Evolutionary conservation across 768 basidiomycete species (phyloP).

Genomic region (Pleurotus pulmonarius): DNA sequence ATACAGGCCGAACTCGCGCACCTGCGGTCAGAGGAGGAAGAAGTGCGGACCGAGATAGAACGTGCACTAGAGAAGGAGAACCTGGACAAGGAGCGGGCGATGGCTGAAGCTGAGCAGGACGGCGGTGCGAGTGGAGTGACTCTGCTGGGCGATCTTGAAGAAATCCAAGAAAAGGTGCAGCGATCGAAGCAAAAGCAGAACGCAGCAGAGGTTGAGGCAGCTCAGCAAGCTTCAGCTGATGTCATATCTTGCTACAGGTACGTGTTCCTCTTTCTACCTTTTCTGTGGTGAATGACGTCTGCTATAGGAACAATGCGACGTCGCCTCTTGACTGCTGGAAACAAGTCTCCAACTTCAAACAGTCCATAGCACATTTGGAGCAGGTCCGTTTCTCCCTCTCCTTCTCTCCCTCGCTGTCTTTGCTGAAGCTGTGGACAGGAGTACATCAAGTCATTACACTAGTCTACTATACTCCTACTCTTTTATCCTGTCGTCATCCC

Average conservation of each 20-base stretch:
- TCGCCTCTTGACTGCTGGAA: slow-evolving; percentile 72
- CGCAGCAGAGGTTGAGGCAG: slow-evolving; percentile 49
- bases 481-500: no score
- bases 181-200: slow-evolving; percentile 57
- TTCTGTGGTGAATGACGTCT: neutral
- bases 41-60: slow-evolving; percentile 71
- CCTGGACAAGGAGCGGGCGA: slow-evolving; percentile 65
- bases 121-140: slow-evolving; percentile 50
- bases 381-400: slow-evolving; percentile 40
- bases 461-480: no score
- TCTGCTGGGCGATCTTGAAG: slow-evolving; percentile 72
- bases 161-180: slow-evolving; percentile 70
- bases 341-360: slow-evolving; percentile 68
- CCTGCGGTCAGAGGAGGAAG: slow-evolving; percentile 66
- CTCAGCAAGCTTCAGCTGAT: slow-evolving; percentile 53
- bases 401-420: slow-evolving; percentile 4
- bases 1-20: slow-evolving; percentile 67
- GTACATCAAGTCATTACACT: slow-evolving; percentile 59
- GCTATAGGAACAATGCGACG: slow-evolving; percentile 38
- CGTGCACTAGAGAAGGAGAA: slow-evolving; percentile 84
- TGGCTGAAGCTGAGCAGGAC: slow-evolving; percentile 38
- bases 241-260: slow-evolving; percentile 77
- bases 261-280: slow-evolving; percentile 17
- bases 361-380: slow-evolving; percentile 63
- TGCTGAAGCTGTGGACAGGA: slow-evolving; percentile 33